Conservation (phyloP, 352 stramenopile species). For the Pythium rhizo-oryzae region DNA sequence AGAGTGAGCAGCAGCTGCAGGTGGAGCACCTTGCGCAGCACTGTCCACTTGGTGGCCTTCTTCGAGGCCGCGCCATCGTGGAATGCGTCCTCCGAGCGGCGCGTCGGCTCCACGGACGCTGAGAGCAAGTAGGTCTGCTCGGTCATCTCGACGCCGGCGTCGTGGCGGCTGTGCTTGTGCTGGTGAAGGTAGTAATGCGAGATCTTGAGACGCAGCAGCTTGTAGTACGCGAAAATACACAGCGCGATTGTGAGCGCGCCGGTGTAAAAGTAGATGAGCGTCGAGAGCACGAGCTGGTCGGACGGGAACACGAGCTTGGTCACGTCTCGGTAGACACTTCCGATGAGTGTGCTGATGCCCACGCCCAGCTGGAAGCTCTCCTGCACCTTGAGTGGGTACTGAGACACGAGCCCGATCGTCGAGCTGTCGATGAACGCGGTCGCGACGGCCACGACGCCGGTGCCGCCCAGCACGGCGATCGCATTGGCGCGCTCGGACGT, state of each 20-base stretch:
- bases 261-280: conserved; percentile 85
- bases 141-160: conserved; percentile 56
- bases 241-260: conserved; percentile 77
- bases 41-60: conserved; percentile 61
- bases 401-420: conserved; percentile 80
- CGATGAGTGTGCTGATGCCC: conserved; percentile 78
- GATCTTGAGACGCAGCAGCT: conserved; percentile 55
- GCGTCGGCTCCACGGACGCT: conserved; percentile 14
- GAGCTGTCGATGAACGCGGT: conserved; percentile 85
- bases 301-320: conserved; percentile 81
- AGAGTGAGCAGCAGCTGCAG: conserved; percentile 71
- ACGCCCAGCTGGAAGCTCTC: conserved; percentile 86
- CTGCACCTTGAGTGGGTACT: conserved; percentile 77
- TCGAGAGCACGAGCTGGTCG: conserved; percentile 61
- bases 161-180: conserved; percentile 19
- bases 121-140: conserved; percentile 52
- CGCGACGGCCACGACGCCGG: conserved; percentile 63
- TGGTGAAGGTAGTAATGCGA: conserved; percentile 51
- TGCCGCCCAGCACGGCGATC: conserved; percentile 66
- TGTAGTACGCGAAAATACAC: conserved; percentile 80
- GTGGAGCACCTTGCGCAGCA: conserved; percentile 68
- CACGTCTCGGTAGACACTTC: conserved; percentile 78
- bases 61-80: conserved; percentile 7
- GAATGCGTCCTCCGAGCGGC: conserved; percentile 27
- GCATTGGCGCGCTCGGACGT: conserved; percentile 65